Evolutionary conservation across 306 rosid genomes (phyloP), one percentile per base, ranked within the genome.

Genomic region (Begonia masoniana): DNA sequence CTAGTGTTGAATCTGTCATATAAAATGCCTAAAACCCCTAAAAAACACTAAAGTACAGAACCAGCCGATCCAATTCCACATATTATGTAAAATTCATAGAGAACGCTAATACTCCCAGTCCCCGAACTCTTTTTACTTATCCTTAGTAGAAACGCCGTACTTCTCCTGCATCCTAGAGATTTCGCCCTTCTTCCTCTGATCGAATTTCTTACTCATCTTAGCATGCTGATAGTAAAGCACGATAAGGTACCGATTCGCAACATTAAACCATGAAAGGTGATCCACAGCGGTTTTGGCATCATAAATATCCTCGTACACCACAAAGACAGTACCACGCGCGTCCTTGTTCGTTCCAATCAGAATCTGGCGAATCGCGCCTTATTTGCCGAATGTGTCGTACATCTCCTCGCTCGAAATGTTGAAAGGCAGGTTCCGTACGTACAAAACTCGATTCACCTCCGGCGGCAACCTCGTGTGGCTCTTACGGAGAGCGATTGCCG

Each of bases 281-380:
- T 89, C 97, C 24, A 89, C 97, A 43, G 97, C 97, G 31, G 97
- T 89, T 51, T 91, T 91, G 51, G 99, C 96, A 55, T 91, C 99
- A 68, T 91, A 91, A 71, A 91, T 91, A 52, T 91, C 99, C 74
- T 91, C 99, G 86, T 91, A 91, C 1, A 91, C 96, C 2, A 91
- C 96, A 64, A 81, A 91, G 31, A 96, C 99, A 2, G 99, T 91
- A 31, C 99, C 99, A 5, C 99, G 76, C 0, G 99, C 86, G 74
- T 91, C 99, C 80, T 91, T 91, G 76, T 68, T 83, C 9, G 88
- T 79, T 0, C 96, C 99, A 15, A 91, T 71, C 9, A 94, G 94
- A 42, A 86, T 91, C 92, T 91, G 99, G 16, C 99, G 81, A 13
- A 91, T 91, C 13, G 96, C 99, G 0, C 99, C 99, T 82, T 91